Evolutionary conservation across 345 rosid genomes (phyloP).

Genomic region (Gossypium longicalyx): DNA sequence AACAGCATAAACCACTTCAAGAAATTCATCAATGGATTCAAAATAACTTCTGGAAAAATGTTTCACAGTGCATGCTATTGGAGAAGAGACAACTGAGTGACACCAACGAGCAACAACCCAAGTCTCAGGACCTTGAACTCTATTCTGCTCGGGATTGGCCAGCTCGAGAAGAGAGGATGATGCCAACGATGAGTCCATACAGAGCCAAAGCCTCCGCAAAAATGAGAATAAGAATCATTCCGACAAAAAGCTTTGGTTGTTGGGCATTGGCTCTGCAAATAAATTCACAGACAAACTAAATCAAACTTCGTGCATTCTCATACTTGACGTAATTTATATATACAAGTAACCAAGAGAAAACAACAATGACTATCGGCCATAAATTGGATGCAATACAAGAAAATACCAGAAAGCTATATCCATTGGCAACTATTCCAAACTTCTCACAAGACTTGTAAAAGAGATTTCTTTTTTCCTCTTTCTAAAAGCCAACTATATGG

Average conservation of each 20-base stretch:
- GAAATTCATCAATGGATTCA: not conserved
- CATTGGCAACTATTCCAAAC: not conserved
- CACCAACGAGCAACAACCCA: not conserved
- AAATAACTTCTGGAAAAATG: not conserved
- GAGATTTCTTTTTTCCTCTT: not conserved
- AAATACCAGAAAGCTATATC: not conserved
- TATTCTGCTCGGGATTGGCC: constrained; percentile 18
- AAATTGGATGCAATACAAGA: not conserved
- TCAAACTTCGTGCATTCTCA: not conserved
- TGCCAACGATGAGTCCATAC: constrained; percentile 53
- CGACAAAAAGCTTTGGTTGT: constrained; percentile 52
- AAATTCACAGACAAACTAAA: not conserved
- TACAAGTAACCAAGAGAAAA: not conserved
- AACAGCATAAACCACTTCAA: not conserved
- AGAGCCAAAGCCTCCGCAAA: constrained; percentile 54
- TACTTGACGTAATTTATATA: not conserved
- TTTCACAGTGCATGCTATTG: not conserved
- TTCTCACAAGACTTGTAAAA: not conserved
- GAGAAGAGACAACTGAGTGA: not conserved
- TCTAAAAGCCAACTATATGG: not conserved
- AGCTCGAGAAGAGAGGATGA: constrained; percentile 43
- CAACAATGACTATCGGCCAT: not conserved
- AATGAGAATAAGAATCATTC: constrained; percentile 59
- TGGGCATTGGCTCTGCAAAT: constrained; percentile 44
- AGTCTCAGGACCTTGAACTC: not conserved